Conservation (phyloP, 805 yeast genomes). For the Danielia reshetovae region DNA sequence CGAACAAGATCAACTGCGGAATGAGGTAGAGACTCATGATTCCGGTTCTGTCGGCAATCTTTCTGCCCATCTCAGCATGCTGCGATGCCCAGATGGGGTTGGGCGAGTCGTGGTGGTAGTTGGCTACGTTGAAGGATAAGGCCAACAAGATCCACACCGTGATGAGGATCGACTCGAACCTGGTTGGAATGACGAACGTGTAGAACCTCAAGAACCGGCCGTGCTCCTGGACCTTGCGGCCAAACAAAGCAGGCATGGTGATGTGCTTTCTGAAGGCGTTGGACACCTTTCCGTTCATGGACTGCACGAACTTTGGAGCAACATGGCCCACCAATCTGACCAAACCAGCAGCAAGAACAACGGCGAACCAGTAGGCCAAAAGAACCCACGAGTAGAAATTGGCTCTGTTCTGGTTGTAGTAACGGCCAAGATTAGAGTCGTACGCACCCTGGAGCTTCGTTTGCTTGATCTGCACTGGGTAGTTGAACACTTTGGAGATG, state of each 20-base stretch:
- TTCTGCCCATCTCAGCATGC: constrained; percentile 31
- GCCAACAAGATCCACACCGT: constrained; percentile 34
- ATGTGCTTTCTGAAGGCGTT: constrained; percentile 25
- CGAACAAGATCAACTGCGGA: constrained; percentile 57
- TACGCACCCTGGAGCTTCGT: constrained; percentile 21
- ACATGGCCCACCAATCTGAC: constrained; percentile 22
- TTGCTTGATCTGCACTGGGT: constrained; percentile 32
- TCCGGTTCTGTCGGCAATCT: constrained; percentile 54
- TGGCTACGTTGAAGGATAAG: constrained; percentile 24
- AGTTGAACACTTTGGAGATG: constrained; percentile 22
- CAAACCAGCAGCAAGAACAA: constrained; percentile 30
- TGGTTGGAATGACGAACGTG: constrained; percentile 44
- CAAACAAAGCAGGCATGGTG: constrained; percentile 32
- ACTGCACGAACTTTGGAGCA: constrained; percentile 20
- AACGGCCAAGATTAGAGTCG: constrained; percentile 26
- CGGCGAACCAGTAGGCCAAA: constrained; percentile 28
- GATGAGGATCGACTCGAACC: constrained; percentile 47
- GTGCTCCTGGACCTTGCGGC: constrained; percentile 21
- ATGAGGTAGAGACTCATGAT: constrained; percentile 45
- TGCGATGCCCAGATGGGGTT: constrained; percentile 10
- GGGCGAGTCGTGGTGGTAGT: constrained; percentile 21
- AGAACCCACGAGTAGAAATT: constrained; percentile 30
- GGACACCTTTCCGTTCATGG: constrained; percentile 6
- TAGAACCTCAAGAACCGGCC: constrained; percentile 6
- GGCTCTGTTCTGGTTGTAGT: constrained; percentile 35